Evolutionary conservation across 805 yeast species (phyloP).

Genomic region (Yarrowia yakushimensis): DNA sequence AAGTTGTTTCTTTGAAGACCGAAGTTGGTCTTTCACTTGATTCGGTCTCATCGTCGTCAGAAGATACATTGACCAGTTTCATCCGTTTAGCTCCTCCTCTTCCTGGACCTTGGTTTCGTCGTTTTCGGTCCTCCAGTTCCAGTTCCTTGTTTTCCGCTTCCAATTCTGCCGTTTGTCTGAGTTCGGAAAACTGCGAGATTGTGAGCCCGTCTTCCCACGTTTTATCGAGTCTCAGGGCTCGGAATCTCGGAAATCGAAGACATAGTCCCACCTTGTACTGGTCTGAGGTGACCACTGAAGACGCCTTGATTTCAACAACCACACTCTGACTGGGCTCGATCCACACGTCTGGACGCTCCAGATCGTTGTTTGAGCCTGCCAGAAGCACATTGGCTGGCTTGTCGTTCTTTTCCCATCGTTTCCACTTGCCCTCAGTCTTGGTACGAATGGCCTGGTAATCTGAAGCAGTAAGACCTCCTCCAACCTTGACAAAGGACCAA

Average conservation of each 20-base stretch:
- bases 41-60: neutral
- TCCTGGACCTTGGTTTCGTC: conserved; percentile 30
- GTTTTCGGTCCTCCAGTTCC: conserved; percentile 37
- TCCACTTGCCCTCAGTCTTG: conserved; percentile 61
- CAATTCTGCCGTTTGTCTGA: conserved; percentile 35
- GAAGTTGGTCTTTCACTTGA: conserved; percentile 19
- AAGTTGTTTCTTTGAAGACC: conserved; percentile 30
- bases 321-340: conserved; percentile 74
- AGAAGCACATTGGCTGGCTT: conserved; percentile 25
- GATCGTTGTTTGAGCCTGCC: conserved; percentile 26
- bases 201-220: conserved; percentile 54
- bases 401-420: conserved; percentile 36
- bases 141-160: conserved; percentile 29
- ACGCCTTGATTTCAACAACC: conserved; percentile 78
- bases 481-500: conserved; percentile 70
- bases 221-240: conserved; percentile 66
- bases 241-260: conserved; percentile 70
- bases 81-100: conserved; percentile 18
- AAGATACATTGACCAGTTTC: conserved; percentile 2
- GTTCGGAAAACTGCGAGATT: conserved; percentile 47
- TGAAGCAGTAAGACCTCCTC: conserved; percentile 72
- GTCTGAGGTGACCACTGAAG: conserved; percentile 56
- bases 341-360: conserved; percentile 65
- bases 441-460: conserved; percentile 60
- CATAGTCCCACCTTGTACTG: conserved; percentile 66